A percentile compares a stretch with the other conserved stretches of the same genome.
Conservation (phyloP, 148 eudicot genomes). For the Vaccinium vitisidaea region DNA sequence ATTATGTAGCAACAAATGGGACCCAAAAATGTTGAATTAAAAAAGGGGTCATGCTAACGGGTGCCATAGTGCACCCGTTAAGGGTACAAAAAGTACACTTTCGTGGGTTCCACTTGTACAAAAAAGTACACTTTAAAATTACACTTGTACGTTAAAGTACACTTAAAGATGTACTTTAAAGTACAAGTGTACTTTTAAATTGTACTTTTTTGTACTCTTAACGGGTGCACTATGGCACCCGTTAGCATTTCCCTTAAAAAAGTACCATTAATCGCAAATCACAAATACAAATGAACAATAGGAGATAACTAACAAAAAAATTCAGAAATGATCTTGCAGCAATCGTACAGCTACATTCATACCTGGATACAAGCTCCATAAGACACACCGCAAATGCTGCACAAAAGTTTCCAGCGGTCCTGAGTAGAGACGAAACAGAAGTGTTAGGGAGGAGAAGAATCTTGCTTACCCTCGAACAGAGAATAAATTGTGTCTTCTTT, state of each 20-base stretch:
- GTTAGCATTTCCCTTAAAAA: neutral
- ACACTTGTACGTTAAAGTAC: no score
- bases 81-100: no score
- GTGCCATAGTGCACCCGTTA: no score
- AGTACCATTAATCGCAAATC: neutral
- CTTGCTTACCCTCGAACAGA: constrained; percentile 5
- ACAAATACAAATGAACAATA: neutral
- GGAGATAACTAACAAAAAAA: neutral
- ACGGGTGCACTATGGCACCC: no score
- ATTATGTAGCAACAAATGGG: neutral
- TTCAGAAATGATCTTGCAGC: neutral
- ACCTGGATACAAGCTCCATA: constrained; percentile 99
- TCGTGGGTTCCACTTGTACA: no score
- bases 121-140: no score
- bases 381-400: constrained; percentile 88
- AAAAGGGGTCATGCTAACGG: no score
- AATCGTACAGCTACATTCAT: constrained; percentile 17
- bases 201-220: no score
- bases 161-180: no score
- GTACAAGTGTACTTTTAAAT: no score
- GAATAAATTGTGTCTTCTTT: neutral
- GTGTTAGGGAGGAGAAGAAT: neutral
- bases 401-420: constrained; percentile 97
- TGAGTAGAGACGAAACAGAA: constrained; percentile 24
- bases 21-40: neutral